A percentile compares a stretch with the other conserved stretches of the same genome.
Evolutionary conservation across 495 filamentous ascomycete genomes (phyloP).

Genomic region (Paragyromitra xinjiangensis): DNA sequence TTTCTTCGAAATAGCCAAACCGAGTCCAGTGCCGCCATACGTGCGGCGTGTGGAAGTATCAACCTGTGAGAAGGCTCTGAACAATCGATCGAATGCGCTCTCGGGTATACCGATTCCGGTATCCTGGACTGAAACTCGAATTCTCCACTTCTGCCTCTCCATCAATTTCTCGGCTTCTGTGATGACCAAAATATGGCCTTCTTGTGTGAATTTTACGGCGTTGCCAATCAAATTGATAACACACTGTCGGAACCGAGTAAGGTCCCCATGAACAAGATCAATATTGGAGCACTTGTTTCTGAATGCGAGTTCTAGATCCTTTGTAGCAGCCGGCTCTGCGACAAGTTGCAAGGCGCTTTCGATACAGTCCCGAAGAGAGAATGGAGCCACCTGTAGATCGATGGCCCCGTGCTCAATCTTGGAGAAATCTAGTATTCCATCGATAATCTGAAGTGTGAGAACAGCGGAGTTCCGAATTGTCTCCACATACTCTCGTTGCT

Average conservation of each 20-base stretch:
- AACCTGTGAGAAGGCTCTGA: slow-evolving; percentile 57
- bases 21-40: slow-evolving; percentile 56
- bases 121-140: slow-evolving; percentile 55
- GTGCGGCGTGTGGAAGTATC: slow-evolving; percentile 57
- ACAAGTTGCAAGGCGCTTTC: slow-evolving; percentile 76
- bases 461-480: slow-evolving; percentile 75
- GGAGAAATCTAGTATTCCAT: slow-evolving; percentile 76
- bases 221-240: slow-evolving; percentile 77
- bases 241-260: slow-evolving; percentile 73
- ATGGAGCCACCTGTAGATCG: slow-evolving; percentile 70
- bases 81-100: slow-evolving; percentile 51
- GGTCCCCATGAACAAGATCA: slow-evolving; percentile 70
- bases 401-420: slow-evolving; percentile 77
- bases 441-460: slow-evolving; percentile 72
- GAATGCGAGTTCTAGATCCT: slow-evolving; percentile 74
- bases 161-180: slow-evolving; percentile 47
- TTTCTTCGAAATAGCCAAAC: slow-evolving; percentile 57
- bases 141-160: slow-evolving; percentile 49
- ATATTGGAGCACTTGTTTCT: slow-evolving; percentile 71
- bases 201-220: slow-evolving; percentile 74
- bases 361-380: slow-evolving; percentile 72
- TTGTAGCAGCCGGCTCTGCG: slow-evolving; percentile 72
- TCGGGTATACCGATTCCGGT: slow-evolving; percentile 57
- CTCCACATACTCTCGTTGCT: slow-evolving; percentile 65
- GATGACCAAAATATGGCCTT: slow-evolving; percentile 67